These are phyloP conservation scores for Fusarium denticulatum DNA, from an alignment of 2,329 filamentous ascomycete genomes.

Conservation along the genomic window DNA sequence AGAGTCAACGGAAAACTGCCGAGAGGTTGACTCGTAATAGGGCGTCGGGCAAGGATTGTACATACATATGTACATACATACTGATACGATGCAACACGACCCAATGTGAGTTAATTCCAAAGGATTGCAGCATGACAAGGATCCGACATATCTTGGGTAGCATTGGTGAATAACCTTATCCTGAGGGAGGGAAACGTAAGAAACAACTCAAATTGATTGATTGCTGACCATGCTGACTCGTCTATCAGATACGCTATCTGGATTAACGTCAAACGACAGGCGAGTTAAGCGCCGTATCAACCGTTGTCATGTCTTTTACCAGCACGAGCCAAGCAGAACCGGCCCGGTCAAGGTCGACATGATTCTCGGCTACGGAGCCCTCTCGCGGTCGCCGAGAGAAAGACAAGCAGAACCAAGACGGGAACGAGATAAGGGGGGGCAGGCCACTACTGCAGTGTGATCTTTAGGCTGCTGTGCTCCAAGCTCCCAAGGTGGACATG, in stretches of 20 bases:
- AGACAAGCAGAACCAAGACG: conserved; percentile 14
- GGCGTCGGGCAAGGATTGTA: not conserved
- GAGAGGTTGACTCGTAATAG: conserved; percentile 1
- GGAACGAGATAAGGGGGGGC: conserved; percentile 29
- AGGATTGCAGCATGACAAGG: conserved; percentile 9
- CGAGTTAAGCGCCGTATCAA: conserved; percentile 21
- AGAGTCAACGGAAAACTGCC: conserved; percentile 9
- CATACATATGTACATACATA: not conserved
- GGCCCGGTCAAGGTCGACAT: conserved; percentile 11
- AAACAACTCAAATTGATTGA: conserved; percentile 4
- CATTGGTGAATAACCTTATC: conserved; percentile 9
- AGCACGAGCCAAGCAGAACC: conserved; percentile 22
- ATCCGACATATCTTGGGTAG: conserved; percentile 22
- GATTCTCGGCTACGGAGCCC: conserved; percentile 5
- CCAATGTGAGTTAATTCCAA: not conserved
- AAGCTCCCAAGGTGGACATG: conserved; percentile 6
- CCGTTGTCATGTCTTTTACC: conserved; percentile 2
- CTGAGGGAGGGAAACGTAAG: not conserved
- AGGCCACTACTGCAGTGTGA: conserved; percentile 9
- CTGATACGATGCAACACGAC: not conserved
- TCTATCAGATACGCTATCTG: not conserved
- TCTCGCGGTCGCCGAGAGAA: conserved; percentile 30
- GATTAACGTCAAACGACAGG: not conserved
- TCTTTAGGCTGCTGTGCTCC: not conserved
- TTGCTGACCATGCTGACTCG: not conserved